A percentile compares a stretch with the other conserved stretches of the same genome.
Conservation (phyloP, 192 early-diverging fungal species). For the Backusella liffmaniae region DNA sequence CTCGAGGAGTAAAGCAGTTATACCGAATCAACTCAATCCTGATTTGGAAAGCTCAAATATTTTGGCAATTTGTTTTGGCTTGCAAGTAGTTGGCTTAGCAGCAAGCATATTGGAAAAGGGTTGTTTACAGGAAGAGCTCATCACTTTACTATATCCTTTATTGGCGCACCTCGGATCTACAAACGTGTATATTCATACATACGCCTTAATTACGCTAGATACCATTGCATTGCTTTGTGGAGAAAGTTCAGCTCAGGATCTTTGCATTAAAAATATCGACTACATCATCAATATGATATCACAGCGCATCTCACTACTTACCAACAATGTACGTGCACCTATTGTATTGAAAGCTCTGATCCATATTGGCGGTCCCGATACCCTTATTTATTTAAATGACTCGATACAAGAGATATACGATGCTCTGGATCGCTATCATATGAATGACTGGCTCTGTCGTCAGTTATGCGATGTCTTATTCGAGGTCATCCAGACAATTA, state of each 20-base stretch:
- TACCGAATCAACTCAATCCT: neutral
- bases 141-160: constrained; percentile 42
- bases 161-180: constrained; percentile 44
- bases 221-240: constrained; percentile 41
- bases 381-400: constrained; percentile 49
- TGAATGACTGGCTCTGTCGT: constrained; percentile 41
- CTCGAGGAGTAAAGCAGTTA: neutral
- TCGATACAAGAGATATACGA: constrained; percentile 57
- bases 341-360: constrained; percentile 51
- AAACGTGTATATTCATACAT: constrained; percentile 40
- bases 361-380: constrained; percentile 40
- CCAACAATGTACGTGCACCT: constrained; percentile 45
- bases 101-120: constrained; percentile 3
- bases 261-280: constrained; percentile 50
- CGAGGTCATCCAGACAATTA: constrained; percentile 20
- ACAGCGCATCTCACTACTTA: constrained; percentile 32
- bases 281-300: constrained; percentile 53
- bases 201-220: constrained; percentile 42
- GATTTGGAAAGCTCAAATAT: constrained; percentile 7
- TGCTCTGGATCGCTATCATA: constrained; percentile 50
- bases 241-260: constrained; percentile 28
- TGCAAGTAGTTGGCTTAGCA: constrained; percentile 22
- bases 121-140: constrained; percentile 32
- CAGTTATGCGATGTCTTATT: constrained; percentile 33
- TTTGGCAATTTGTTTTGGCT: constrained; percentile 24